Percentiles rank a stretch among this genome's conserved stretches.
Conservation (phyloP, 2,329 filamentous ascomycete genomes). For the Alternaria sp. region DNA sequence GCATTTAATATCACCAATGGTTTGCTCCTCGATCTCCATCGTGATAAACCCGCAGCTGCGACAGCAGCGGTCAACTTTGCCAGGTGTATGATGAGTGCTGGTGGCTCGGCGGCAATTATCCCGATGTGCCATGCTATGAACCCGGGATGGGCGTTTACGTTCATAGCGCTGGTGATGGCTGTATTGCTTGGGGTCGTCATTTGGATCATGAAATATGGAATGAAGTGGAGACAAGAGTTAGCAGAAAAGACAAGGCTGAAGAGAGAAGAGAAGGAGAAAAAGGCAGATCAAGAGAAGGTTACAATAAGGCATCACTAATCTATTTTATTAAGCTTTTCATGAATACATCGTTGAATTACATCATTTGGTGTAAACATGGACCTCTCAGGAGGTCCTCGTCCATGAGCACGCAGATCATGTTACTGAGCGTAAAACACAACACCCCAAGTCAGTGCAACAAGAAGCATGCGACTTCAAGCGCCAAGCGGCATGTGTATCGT, state of each 20-base stretch:
- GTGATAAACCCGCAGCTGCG: conserved; percentile 50
- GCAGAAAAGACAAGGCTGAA: conserved; percentile 27
- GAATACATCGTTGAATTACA: not conserved
- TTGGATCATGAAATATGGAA: conserved; percentile 43
- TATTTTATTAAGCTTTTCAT: not conserved
- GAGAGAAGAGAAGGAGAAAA: conserved; percentile 7
- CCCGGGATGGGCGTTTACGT: conserved; percentile 57
- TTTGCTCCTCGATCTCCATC: conserved; percentile 56
- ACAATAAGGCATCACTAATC: not conserved
- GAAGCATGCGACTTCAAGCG: too few relatives aligned
- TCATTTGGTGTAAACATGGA: not conserved
- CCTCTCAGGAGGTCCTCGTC: not conserved
- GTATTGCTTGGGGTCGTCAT: conserved; percentile 36
- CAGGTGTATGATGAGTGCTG: conserved; percentile 50
- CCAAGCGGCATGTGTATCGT: too few relatives aligned
- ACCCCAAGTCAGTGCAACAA: too few relatives aligned
- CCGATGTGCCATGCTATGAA: conserved; percentile 55
- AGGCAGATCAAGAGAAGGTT: not conserved
- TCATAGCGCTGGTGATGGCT: conserved; percentile 45
- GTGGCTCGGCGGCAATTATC: conserved; percentile 49
- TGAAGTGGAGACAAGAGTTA: conserved; percentile 40
- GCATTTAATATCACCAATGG: conserved; percentile 55
- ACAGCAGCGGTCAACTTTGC: conserved; percentile 51
- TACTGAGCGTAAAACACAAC: too few relatives aligned
- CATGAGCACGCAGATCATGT: too few relatives aligned